Base-by-base conservation (phyloP, 2,329 filamentous ascomycete species). In the Peltaster fructicola region DNA sequence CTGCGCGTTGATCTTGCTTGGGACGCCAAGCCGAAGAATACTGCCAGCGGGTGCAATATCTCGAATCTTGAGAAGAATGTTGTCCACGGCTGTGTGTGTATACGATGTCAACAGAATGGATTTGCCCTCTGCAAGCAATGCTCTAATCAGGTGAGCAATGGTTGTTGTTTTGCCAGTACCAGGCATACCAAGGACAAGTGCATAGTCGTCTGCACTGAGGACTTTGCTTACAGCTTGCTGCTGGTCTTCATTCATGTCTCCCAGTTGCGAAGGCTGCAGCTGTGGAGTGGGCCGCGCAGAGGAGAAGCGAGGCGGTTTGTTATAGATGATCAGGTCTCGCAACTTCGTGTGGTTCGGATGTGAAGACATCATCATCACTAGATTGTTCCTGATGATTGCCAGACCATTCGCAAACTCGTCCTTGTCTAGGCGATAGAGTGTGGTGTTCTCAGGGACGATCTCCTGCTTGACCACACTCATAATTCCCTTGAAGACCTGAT, bases 401-500 rank as follows among this genome's bases (percentile, higher is more conserved):
- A 98, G 91, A 29, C 88, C 88, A 41, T 91, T 95, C 52, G 81
- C 91, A 51, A 98, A 98, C 45, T 98, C 88, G 41, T 98, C 88
- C 47, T 93, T 93, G 52, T 98, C 88, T 4, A 98, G 59, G 13
- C 88, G 75, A 41, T 92, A 98, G 23, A 69, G 61, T 5, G 76
- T 54, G 4, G 66, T 66, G 4, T 63, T 49, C 29, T 61, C 57
- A 29, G 36, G 13, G 37, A 9, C 15, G 12, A 15, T 12, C 10
- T 45, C 66, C 38, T 71, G 63, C 4, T 59, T 59, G 8, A 60
- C 63, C 14, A 90, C 73, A 36, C 91, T 78, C 80, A 93, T 92
- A 35, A 93, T 85, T 23, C 84, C 82, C 4, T 68, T 66, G 53
- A 95, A 98, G 3, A 73, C 68, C 44, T 98, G 88, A 38, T 93